Percentiles rank a stretch among this genome's conserved stretches.
Conservation (phyloP, 176 grass and related monocot genomes). For the Oryza rufipogon region DNA sequence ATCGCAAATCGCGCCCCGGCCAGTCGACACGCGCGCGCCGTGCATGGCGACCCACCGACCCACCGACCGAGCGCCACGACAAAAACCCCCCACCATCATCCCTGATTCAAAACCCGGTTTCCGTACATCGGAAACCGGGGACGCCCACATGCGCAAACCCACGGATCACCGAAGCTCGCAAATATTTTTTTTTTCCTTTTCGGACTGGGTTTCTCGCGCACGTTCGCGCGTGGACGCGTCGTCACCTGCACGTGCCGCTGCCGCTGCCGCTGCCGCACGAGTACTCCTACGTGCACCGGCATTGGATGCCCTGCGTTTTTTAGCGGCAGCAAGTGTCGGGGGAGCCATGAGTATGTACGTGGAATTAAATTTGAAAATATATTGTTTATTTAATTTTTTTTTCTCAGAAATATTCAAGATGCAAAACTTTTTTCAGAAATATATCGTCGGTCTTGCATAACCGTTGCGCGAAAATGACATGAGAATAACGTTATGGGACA, state of each 20-base stretch:
- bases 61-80: background rate
- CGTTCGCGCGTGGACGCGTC: background rate
- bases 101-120: background rate
- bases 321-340: conserved; percentile 7
- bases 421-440: no score
- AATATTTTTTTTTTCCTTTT: background rate
- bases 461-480: no score
- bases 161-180: background rate
- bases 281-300: background rate
- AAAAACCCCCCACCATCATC: background rate
- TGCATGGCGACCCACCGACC: background rate
- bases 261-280: background rate
- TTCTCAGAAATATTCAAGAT: no score
- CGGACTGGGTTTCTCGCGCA: background rate
- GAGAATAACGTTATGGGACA: no score
- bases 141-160: conserved; percentile 15
- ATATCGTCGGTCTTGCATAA: no score
- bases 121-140: conserved; percentile 29
- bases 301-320: conserved; percentile 41
- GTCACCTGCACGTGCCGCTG: conserved; percentile 6
- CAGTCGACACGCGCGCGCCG: no score
- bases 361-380: no score
- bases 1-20: no score
- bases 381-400: no score
- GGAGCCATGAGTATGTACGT: background rate